Conservation (phyloP, 306 rosid species). For the Cucurbita argyrosperma region DNA sequence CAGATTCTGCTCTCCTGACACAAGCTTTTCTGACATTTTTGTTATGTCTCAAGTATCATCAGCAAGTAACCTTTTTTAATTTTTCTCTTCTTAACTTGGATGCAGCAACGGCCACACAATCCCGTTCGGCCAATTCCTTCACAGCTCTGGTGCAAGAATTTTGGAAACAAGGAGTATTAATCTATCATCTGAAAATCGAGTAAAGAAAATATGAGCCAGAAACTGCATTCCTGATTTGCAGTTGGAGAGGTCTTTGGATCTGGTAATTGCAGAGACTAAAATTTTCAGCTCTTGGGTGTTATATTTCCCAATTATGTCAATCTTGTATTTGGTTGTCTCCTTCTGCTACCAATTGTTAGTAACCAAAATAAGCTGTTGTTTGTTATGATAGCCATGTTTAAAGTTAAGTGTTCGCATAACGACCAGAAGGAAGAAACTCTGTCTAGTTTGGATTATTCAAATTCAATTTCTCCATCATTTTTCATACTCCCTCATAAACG, state of each 20-base stretch:
- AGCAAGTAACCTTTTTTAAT: neutral
- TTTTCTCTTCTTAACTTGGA: neutral
- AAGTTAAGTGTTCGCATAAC: neutral
- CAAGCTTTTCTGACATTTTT: neutral
- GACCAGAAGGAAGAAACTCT: neutral
- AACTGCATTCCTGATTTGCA: conserved; percentile 10
- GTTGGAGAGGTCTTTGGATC: conserved; percentile 6
- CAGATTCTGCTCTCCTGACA: neutral
- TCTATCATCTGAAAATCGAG: neutral
- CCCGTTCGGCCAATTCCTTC: conserved; percentile 99
- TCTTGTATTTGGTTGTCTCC: neutral
- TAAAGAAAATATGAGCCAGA: conserved; percentile 15
- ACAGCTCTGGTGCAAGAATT: conserved; percentile 93
- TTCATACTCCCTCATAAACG: neutral
- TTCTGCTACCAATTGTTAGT: neutral
- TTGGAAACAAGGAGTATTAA: conserved; percentile 69
- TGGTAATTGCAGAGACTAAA: neutral
- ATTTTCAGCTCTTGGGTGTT: neutral
- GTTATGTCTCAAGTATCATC: neutral
- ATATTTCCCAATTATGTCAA: neutral
- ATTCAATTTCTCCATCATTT: neutral
- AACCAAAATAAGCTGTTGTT: conserved; percentile 32
- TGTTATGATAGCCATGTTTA: neutral
- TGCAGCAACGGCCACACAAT: conserved; percentile 97
- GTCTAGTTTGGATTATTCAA: neutral